Evolutionary conservation across 768 basidiomycete genomes (phyloP), one percentile per base, ranked within the genome.

Genomic region (Hortiboletus campestris): DNA sequence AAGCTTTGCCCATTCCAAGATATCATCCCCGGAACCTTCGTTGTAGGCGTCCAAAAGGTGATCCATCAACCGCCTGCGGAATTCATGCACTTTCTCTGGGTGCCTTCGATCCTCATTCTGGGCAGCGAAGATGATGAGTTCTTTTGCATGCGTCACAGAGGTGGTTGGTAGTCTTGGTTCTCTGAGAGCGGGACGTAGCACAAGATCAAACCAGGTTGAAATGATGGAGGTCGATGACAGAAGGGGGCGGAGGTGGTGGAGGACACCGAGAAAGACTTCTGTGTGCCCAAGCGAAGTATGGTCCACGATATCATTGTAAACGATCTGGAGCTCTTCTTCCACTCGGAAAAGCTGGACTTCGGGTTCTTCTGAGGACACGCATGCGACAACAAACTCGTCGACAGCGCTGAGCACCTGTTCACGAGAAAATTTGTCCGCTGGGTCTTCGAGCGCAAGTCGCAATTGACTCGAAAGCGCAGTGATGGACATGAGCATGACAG

Each of bases 161-260:
- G 73, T 60, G 0, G 78, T 80, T 3, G 88, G 76, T 19, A 93
- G 74, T 59, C 78, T 84, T 36, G 89, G 85, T 67, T 91, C 85
- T 46, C 88, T 84, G 51, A 93, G 76, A 29, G 89, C 87, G 25
- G 88, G 86, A 34, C 91, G 84, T 3, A 93, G 76, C 28, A 89
- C 78, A 34, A 88, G 78, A 67, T 93, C 89, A 68, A 90, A 93
- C 91, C 91, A 93, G 28, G 77, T 78, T 2, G 85, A 85, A 53
- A 91, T 86, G 51, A 91, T 75, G 25, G 87, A 88, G 7, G 77
- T 77, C 9, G 86, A 73, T 3, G 87, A 76, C 8, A 91, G 73
- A 29, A 88, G 75, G 13, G 85, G 80, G 11, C 76, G 75, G 28
- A 92, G 77, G 61, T 83, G 83, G 58, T 80, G 78, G 7, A 92